Evolutionary conservation across 148 eudicot species (phyloP), one percentile per base, ranked within the genome.

Genomic region (Amaranthus palmeri): DNA sequence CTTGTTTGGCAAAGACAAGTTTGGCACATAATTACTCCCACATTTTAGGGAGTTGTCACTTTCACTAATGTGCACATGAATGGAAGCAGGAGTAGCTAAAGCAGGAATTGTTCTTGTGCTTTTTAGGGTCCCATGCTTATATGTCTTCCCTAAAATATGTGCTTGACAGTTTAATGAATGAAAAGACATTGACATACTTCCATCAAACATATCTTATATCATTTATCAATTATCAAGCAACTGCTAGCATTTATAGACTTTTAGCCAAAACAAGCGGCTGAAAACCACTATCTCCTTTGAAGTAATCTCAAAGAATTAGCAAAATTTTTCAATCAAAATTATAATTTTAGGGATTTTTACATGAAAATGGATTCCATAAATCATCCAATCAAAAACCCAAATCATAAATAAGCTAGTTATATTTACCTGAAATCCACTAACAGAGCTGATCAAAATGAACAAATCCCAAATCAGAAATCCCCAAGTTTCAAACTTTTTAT

Each of bases 1-100:
- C 54, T 73, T 78, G 65, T 54, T 73, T 53, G 65, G 63, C 65
- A 62, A 40, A 17, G 74, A 73, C 69, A 68, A 67, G 71, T 73
- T 73, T 48, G 77, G 70, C 9, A 69, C 68, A 42, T 68, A 54
- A 68, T n/a, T 69, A 62, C 62, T 74, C 70, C 82, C 82, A 79
- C 71, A 69, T 64, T 65, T 79, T 55, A 57, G 63, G 12, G 66
- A 45, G 51, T 59, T 70, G 2, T 79, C 82, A 66, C 52, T 79
- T 74, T 79, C 82, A 71, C 51, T 55, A 65, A 57, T 70, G 45
- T 79, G 74, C 78, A 75, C 78, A 65, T 51, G 72, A n/a, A 65
- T 74, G 56, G 82, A 79, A 63, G 74, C 69, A 48, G 70, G 43
- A 43, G 45, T 63, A 54, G 74, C 70, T 42, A 56, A 66, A 64